Conservation (phyloP, 495 filamentous ascomycete species). For the Mytilinidion resinicola region DNA sequence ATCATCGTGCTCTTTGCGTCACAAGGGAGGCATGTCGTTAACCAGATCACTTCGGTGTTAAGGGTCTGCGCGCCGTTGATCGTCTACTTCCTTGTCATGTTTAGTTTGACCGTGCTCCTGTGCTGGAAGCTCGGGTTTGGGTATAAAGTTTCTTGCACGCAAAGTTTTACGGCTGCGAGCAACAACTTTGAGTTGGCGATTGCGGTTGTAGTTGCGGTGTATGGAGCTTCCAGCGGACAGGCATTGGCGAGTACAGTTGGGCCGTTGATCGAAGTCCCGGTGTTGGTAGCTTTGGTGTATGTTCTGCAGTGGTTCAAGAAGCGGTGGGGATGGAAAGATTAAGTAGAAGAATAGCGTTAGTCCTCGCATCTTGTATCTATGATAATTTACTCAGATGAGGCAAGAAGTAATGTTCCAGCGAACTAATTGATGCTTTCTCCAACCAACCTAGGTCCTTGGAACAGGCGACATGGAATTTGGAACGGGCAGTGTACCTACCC, state of each 20-base stretch:
- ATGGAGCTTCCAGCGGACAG: slow-evolving; percentile 73
- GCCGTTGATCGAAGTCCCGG: slow-evolving; percentile 86
- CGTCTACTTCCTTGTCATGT: slow-evolving; percentile 38
- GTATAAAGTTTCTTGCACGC: slow-evolving; percentile 66
- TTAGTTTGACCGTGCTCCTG: slow-evolving; percentile 28
- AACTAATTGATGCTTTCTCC: no score
- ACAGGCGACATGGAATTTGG: no score
- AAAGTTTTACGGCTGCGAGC: slow-evolving; percentile 90
- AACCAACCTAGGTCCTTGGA: no score
- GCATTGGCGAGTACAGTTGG: slow-evolving; percentile 87
- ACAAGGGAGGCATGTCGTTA: slow-evolving; percentile 33
- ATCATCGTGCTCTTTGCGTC: slow-evolving; percentile 38
- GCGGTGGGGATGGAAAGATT: slow-evolving; percentile 49
- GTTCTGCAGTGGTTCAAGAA: slow-evolving; percentile 55
- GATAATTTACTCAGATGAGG: no score
- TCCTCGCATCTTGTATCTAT: no score
- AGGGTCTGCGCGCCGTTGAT: slow-evolving; percentile 37
- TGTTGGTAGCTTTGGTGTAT: slow-evolving; percentile 76
- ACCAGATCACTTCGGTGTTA: slow-evolving; percentile 37
- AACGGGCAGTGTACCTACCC: no score
- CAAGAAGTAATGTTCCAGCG: no score
- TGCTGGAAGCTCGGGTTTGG: slow-evolving; percentile 55
- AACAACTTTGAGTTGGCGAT: slow-evolving; percentile 96
- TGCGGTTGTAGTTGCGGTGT: slow-evolving; percentile 81
- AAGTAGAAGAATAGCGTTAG: no score